Conservation (phyloP, 2,329 filamentous ascomycete genomes). For the Pseudopyricularia cyperi region DNA sequence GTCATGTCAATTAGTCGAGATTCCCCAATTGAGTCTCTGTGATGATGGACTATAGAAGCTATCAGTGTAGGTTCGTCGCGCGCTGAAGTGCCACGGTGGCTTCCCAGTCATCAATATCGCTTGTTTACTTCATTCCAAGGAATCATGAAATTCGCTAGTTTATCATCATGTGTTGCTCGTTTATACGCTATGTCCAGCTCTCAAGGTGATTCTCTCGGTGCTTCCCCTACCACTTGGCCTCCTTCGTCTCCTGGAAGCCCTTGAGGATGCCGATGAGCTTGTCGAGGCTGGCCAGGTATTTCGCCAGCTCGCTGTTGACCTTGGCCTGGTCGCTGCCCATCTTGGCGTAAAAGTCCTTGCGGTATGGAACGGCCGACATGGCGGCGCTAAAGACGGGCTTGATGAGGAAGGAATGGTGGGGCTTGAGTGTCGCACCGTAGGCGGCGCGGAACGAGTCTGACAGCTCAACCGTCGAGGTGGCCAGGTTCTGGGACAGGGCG, state of each 20-base stretch:
- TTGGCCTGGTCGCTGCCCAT: conserved; percentile 54
- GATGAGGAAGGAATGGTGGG: conserved; percentile 76
- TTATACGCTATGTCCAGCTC: not conserved
- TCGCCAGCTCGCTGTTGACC: conserved; percentile 49
- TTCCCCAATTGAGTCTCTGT: too few relatives aligned
- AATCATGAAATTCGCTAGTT: not conserved
- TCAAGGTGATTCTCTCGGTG: not conserved
- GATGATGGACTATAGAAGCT: too few relatives aligned
- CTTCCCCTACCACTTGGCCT: conserved; percentile 38
- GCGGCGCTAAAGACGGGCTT: conserved; percentile 89
- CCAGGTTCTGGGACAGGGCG: conserved; percentile 66
- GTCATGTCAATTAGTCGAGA: too few relatives aligned
- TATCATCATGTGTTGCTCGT: not conserved
- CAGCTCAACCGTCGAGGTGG: conserved; percentile 60
- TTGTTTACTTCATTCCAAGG: too few relatives aligned
- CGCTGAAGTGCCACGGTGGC: too few relatives aligned
- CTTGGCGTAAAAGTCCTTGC: conserved; percentile 86
- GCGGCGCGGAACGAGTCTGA: conserved; percentile 73
- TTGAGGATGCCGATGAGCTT: conserved; percentile 50
- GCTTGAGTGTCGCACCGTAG: conserved; percentile 80
- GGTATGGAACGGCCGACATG: conserved; percentile 87
- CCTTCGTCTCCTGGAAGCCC: conserved; percentile 40
- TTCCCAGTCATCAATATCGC: too few relatives aligned
- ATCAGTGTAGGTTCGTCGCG: too few relatives aligned
- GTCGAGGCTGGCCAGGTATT: conserved; percentile 68